These are phyloP conservation scores for Xylaria sp. DNA, from an alignment of 2,329 filamentous ascomycete genomes.

Conservation along the genomic window DNA sequence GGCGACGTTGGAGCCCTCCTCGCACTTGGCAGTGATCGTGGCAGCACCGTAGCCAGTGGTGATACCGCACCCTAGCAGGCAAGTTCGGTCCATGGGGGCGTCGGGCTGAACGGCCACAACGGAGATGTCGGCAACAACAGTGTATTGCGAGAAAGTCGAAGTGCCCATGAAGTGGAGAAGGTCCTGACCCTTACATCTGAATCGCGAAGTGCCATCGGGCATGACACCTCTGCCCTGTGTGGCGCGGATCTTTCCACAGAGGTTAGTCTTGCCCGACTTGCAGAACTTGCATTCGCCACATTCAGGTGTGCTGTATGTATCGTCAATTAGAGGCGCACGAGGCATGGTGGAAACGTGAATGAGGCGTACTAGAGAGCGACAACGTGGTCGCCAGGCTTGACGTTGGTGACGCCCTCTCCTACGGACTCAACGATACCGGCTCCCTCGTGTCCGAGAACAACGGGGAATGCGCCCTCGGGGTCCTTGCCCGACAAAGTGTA, in stretches of 20 bases:
- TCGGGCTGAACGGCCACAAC: constrained; percentile 88
- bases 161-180: constrained; percentile 99
- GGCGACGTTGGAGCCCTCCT: constrained; percentile 83
- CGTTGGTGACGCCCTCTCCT: constrained; percentile 89
- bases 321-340: constrained; percentile 16
- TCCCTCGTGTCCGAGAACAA: constrained; percentile 85
- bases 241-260: constrained; percentile 96
- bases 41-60: constrained; percentile 97
- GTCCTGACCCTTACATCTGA: constrained; percentile 91
- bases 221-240: constrained; percentile 95
- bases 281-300: constrained; percentile 99
- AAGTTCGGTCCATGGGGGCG: constrained; percentile 92
- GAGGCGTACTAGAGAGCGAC: constrained; percentile 69
- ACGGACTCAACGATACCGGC: constrained; percentile 90
- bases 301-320: constrained; percentile 71
- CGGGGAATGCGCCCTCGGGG: constrained; percentile 88
- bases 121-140: constrained; percentile 96
- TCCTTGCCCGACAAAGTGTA: constrained; percentile 96
- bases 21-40: constrained; percentile 84
- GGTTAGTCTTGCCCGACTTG: constrained; percentile 98
- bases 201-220: constrained; percentile 93
- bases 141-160: constrained; percentile 98
- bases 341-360: not conserved
- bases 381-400: constrained; percentile 90
- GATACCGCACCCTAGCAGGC: constrained; percentile 94